These are phyloP conservation scores for Fusarium longipes DNA, from an alignment of 2,329 filamentous ascomycete genomes.

Conservation along the genomic window DNA sequence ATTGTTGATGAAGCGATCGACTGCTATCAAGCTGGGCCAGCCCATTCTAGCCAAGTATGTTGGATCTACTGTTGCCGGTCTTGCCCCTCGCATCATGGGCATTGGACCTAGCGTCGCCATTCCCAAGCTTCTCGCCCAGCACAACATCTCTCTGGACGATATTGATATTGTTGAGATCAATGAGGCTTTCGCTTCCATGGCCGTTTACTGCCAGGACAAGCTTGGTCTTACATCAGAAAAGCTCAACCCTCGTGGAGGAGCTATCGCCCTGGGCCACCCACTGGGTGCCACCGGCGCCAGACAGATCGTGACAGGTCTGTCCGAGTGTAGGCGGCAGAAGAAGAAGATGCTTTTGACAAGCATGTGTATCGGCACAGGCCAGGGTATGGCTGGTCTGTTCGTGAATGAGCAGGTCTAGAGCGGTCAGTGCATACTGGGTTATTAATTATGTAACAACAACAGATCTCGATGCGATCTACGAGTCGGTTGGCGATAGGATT, in stretches of 20 bases:
- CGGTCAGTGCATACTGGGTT: background rate
- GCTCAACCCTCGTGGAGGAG: conserved; percentile 84
- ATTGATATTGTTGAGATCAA: conserved; percentile 94
- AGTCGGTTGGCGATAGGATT: conserved; percentile 23
- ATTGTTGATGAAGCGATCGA: conserved; percentile 93
- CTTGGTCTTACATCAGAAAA: conserved; percentile 78
- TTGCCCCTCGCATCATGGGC: conserved; percentile 95
- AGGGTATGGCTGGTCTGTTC: conserved; percentile 75
- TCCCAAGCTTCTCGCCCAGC: conserved; percentile 85
- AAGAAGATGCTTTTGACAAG: conserved; percentile 93
- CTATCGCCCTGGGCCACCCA: conserved; percentile 85
- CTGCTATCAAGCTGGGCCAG: conserved; percentile 85
- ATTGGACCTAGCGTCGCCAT: conserved; percentile 82
- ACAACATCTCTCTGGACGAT: conserved; percentile 81
- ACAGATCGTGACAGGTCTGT: conserved; percentile 90
- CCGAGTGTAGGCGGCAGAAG: conserved; percentile 83
- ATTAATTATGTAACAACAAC: conserved; percentile 36
- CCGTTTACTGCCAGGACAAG: conserved; percentile 86
- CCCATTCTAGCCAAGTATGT: conserved; percentile 96
- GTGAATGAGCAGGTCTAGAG: conserved; percentile 64
- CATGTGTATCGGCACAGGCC: conserved; percentile 83
- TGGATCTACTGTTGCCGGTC: conserved; percentile 87
- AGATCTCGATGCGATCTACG: conserved; percentile 13
- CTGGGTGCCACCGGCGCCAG: conserved; percentile 81
- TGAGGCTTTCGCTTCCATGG: conserved; percentile 98